A percentile compares a stretch with the other conserved stretches of the same genome.
Evolutionary conservation across 1,139 yeast species (phyloP).

Genomic region (Debaryomycetaceae sp.): DNA sequence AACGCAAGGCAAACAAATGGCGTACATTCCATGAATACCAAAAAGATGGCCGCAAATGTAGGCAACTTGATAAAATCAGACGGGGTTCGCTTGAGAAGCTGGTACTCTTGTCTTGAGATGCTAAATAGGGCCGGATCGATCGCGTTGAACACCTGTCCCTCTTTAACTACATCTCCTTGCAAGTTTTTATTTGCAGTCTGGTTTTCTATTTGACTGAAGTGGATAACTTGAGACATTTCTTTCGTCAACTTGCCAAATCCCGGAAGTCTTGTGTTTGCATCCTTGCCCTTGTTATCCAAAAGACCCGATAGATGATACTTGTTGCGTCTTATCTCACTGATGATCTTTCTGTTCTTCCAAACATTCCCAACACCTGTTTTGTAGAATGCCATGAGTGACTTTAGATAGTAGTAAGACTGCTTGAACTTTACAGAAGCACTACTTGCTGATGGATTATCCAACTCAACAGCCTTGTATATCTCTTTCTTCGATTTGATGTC

Average conservation of each 20-base stretch:
- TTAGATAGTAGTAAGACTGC: conserved; percentile 39
- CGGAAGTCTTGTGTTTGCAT: conserved; percentile 23
- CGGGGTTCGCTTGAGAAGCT: conserved; percentile 55
- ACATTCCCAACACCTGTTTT: conserved; percentile 51
- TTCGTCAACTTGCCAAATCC: conserved; percentile 24
- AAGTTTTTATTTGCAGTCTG: conserved; percentile 12
- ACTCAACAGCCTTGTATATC: conserved; percentile 25
- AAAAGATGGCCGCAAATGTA: conserved; percentile 53
- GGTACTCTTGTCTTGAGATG: conserved; percentile 55
- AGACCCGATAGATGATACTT: conserved; percentile 20
- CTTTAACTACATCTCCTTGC: conserved; percentile 17
- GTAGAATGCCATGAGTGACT: conserved; percentile 44
- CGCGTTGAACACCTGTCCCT: conserved; percentile 9
- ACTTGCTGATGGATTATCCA: conserved; percentile 16
- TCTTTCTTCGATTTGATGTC: conserved; percentile 27
- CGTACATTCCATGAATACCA: conserved; percentile 61
- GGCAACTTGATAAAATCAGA: conserved; percentile 61
- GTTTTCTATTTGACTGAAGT: conserved; percentile 29
- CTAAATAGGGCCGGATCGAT: conserved; percentile 20
- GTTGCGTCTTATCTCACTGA: conserved; percentile 19
- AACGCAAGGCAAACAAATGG: conserved; percentile 56
- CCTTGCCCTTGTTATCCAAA: conserved; percentile 25
- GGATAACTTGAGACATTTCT: conserved; percentile 35
- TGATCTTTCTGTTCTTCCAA: conserved; percentile 37
- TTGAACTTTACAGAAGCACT: conserved; percentile 24